Evolutionary conservation across 176 grass and related monocot genomes (phyloP), one percentile per base, ranked within the genome.

Genomic region (Miscanthus lutarioriparius): DNA sequence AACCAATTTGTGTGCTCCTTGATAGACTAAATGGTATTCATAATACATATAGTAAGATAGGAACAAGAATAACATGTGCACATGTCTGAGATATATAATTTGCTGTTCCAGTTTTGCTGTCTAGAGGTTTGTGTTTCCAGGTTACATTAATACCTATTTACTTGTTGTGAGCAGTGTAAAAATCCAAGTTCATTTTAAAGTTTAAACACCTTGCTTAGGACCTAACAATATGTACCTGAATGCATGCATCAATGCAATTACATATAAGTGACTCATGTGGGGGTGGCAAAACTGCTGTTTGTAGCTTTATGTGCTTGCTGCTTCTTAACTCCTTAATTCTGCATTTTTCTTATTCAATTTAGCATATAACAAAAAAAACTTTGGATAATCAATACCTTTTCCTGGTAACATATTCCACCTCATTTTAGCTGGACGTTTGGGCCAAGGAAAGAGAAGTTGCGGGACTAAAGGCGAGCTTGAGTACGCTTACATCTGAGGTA

Each of bases 371-470:
- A 41, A 72, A 43, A 6, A 80, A 80, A 54, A 1, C 32, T 7
- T 76, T 64, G 59, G 64, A 81, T 70, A 67, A 62, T 67, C 20
- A 13, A 70, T 81, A 76, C 40, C 43, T 86, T 83, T 85, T 86
- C 23, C 75, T 88, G 30, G 86, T 74, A 72, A 38, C 45, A 35
- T 74, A 37, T 19, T 44, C 49, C 58, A 69, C 37, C 33, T 76
- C 63, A 74, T 85, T 81, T 87, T 80, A 98, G 96, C 88, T 98
- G 35, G 96, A 98, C 11, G 96, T 98, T 49, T 92, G 91, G 90
- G 67, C 89, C 72, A 98, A 91, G 83, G 96, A 98, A 92, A 98
- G 96, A 90, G 96, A 98, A 84, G 96, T 98, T 89, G 89, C 91
- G 38, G 96, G 96, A 73, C 84, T 98, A 75, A 92, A 94, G 70